Evolutionary conservation across 2,329 filamentous ascomycete species (phyloP).

Genomic region (Diaporthe batatas): DNA sequence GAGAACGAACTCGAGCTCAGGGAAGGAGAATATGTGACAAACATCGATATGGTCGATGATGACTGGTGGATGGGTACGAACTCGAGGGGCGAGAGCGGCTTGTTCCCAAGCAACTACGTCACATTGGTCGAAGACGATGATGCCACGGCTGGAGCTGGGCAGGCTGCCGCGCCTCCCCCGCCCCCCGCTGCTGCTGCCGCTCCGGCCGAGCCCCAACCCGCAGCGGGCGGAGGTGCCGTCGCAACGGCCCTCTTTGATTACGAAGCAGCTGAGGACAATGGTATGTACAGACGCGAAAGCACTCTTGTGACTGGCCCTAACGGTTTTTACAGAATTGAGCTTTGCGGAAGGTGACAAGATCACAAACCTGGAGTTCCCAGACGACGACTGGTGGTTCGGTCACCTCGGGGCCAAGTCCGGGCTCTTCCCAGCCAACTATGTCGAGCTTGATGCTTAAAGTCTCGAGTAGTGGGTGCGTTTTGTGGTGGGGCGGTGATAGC

Average conservation of each 20-base stretch:
- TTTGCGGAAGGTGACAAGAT: conserved; percentile 93
- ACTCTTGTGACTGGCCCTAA: conserved; percentile 42
- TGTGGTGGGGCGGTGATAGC: not conserved
- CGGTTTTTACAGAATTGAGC: conserved; percentile 70
- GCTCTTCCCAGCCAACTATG: conserved; percentile 85
- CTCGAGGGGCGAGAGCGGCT: conserved; percentile 81
- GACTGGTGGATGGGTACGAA: conserved; percentile 99
- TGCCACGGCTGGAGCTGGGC: conserved; percentile 49
- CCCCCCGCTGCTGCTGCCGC: conserved; percentile 52
- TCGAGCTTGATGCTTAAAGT: conserved; percentile 63
- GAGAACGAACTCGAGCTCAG: conserved; percentile 94
- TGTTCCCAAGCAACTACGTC: conserved; percentile 97
- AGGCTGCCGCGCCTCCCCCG: conserved; percentile 48
- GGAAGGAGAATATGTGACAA: conserved; percentile 88
- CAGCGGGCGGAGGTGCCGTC: conserved; percentile 66
- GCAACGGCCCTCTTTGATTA: conserved; percentile 95
- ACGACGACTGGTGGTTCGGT: conserved; percentile 99
- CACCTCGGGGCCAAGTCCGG: conserved; percentile 83
- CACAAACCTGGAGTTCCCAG: conserved; percentile 89
- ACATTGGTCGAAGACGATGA: conserved; percentile 79
- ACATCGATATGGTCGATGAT: conserved; percentile 97
- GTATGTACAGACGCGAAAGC: conserved; percentile 55
- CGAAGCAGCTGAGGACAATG: conserved; percentile 95
- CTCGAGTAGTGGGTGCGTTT: not conserved
- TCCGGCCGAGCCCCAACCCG: conserved; percentile 55